Percentiles rank a stretch among this genome's conserved stretches.
phyloP scores from a whole-genome alignment of 495 filamentous ascomycete species.

The Hypoxylon subgilvum region DNA sequence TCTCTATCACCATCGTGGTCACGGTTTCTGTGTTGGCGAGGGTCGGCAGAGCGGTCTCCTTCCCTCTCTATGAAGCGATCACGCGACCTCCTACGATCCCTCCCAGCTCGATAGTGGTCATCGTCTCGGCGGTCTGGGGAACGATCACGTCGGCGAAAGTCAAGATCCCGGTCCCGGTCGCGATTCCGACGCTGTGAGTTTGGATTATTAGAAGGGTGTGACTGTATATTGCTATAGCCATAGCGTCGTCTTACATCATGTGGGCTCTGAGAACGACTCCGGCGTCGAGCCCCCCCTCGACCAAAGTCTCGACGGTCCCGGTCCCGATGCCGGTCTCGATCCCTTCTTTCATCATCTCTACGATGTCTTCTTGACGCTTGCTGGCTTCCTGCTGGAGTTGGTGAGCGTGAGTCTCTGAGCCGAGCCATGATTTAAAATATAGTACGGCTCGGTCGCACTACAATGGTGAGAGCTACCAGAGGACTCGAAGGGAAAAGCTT shows the following conservation, averaged over 20 bases:
- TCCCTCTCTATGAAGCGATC: conserved; percentile 65
- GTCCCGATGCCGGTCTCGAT: conserved; percentile 59
- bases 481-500: conserved; percentile 39
- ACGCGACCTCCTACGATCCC: conserved; percentile 64
- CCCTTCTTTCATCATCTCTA: conserved; percentile 78
- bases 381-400: conserved; percentile 92
- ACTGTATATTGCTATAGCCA: not conserved
- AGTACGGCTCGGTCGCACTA: conserved; percentile 45
- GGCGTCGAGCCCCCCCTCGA: conserved; percentile 67
- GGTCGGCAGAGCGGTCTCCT: conserved; percentile 59
- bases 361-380: conserved; percentile 73
- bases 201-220: conserved; percentile 40
- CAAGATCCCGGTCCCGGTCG: conserved; percentile 58
- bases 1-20: conserved; percentile 66
- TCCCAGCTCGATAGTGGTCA: conserved; percentile 66
- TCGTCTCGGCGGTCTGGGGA: conserved; percentile 78
- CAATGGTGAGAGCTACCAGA: conserved; percentile 47
- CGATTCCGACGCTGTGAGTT: conserved; percentile 59
- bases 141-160: conserved; percentile 73
- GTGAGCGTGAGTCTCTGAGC: conserved; percentile 91
- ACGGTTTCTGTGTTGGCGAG: conserved; percentile 66
- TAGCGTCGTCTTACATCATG: conserved; percentile 63
- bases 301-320: conserved; percentile 62
- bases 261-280: conserved; percentile 70
- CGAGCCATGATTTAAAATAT: conserved; percentile 73